These are phyloP conservation scores for Ascomycota sp. DNA, from an alignment of 2,329 filamentous ascomycete species.

Conservation along the genomic window DNA sequence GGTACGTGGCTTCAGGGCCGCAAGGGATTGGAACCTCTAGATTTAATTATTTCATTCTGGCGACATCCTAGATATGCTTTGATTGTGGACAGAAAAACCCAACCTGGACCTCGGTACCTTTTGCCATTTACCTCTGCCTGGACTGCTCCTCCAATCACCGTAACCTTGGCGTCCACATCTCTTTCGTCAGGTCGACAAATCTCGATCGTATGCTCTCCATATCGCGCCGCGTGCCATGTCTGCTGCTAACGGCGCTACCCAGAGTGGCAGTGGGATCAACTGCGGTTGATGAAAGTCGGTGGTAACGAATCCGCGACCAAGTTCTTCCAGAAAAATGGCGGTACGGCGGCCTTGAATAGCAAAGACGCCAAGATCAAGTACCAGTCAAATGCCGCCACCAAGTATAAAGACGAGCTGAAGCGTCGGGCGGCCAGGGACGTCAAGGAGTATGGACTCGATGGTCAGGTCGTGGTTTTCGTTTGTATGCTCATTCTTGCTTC, in stretches of 20 bases:
- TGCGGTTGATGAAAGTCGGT: slow-evolving; percentile 93
- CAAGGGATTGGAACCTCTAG: not conserved
- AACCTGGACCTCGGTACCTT: slow-evolving; percentile 93
- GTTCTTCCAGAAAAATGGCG: slow-evolving; percentile 93
- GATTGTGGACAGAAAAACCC: slow-evolving; percentile 96
- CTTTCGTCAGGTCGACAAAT: slow-evolving; percentile 94
- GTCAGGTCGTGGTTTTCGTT: not conserved
- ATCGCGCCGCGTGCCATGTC: not conserved
- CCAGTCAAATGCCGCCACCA: slow-evolving; percentile 74
- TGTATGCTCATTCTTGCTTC: slow-evolving; percentile 7
- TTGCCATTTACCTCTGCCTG: slow-evolving; percentile 93
- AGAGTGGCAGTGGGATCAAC: slow-evolving; percentile 98
- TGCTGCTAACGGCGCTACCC: slow-evolving; percentile 1
- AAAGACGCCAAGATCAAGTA: slow-evolving; percentile 97
- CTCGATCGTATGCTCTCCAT: slow-evolving; percentile 60
- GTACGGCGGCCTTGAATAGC: slow-evolving; percentile 80
- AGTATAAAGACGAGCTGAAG: slow-evolving; percentile 96
- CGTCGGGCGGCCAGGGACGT: slow-evolving; percentile 66
- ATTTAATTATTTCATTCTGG: not conserved
- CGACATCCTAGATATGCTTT: slow-evolving; percentile 60
- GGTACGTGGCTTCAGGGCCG: slow-evolving; percentile 36
- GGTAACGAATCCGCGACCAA: slow-evolving; percentile 96
- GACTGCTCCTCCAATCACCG: slow-evolving; percentile 95
- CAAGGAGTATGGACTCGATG: slow-evolving; percentile 38
- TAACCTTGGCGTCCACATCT: slow-evolving; percentile 96